A percentile compares a stretch with the other conserved stretches of the same genome.
Conservation (phyloP, 805 yeast species). For the Myxozyma neotropica region DNA sequence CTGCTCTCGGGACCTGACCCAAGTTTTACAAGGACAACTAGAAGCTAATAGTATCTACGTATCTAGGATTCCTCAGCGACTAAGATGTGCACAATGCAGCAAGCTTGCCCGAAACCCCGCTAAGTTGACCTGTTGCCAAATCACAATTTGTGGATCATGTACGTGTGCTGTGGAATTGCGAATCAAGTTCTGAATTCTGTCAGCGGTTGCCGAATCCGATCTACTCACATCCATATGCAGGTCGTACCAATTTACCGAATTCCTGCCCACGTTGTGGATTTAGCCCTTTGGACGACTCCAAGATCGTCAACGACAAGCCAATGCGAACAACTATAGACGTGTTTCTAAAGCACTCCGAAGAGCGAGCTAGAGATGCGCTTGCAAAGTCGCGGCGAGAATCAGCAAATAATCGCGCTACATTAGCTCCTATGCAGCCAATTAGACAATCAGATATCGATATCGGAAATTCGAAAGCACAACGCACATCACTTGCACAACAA, state of each 20-base stretch:
- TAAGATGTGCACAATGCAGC: constrained; percentile 25
- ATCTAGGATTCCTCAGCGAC: constrained; percentile 28
- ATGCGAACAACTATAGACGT: constrained; percentile 30
- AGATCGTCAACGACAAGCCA: constrained; percentile 18
- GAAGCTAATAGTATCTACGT: neutral
- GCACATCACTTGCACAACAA: neutral
- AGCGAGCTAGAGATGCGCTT: constrained; percentile 21
- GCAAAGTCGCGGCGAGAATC: neutral
- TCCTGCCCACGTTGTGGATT: constrained; percentile 26
- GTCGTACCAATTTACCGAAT: constrained; percentile 13
- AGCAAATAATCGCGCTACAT: neutral
- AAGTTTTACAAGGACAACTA: no score
- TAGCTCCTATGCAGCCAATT: neutral
- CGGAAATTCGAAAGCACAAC: neutral
- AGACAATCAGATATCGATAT: neutral
- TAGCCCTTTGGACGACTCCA: constrained; percentile 8
- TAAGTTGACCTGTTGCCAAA: constrained; percentile 25
- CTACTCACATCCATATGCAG: neutral
- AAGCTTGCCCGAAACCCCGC: constrained; percentile 30
- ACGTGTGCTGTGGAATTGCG: neutral
- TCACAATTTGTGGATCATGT: constrained; percentile 31
- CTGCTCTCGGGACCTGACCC: no score
- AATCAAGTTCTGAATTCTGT: neutral
- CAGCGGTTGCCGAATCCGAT: neutral
- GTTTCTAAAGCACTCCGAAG: constrained; percentile 32